Base-by-base conservation (phyloP, 495 filamentous ascomycete species). In the Podospora sp. region DNA sequence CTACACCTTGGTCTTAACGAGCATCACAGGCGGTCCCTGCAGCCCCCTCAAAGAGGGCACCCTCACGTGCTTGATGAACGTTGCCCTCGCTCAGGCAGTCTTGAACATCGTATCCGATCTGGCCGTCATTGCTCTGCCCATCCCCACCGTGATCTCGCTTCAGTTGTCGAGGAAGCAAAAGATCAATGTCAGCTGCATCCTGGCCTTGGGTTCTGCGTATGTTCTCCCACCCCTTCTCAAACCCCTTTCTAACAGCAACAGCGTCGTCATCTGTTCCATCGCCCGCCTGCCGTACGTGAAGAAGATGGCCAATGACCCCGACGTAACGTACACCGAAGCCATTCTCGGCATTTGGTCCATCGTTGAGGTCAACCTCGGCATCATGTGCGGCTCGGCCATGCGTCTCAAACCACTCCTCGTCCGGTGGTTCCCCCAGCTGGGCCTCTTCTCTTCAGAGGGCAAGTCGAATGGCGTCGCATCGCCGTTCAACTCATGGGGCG, bases 291-390 rank as follows among this genome's bases (percentile, higher is more conserved):
- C 72, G 1, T 72, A 72, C 58, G 68, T 72, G 2, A 50, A 64
- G 33, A 20, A 33, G 22, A 60, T 75, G 53, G 50, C 26, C 24
- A 29, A 51, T 58, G 59, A 65, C 46, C 26, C 64, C 20, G 70
- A 75, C 62, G 12, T 68, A 1, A 72, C 72, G 26, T 72, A 66
- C 60, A 55, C 60, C 21, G 63, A 75, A 26, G 68, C 68, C 36
- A 64, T 68, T 0, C 59, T 68, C n/a, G 70, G 65, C n/a, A 70
- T 80, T 18, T 83, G 80, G 81, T 82, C 81, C 6, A 70, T 70
- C 1, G 65, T 81, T 4, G 79, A 81, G 36, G 70, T 78, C 22
- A 77, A 75, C 66, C 64, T 79, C 7, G 78, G 75, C 11, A 76
- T 81, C 25, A 65, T 78, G 33, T 79, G 78, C 61, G 76, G 75